Evolutionary conservation across 208 protist genomes (phyloP).

Genomic region (Leishmania tropica): DNA sequence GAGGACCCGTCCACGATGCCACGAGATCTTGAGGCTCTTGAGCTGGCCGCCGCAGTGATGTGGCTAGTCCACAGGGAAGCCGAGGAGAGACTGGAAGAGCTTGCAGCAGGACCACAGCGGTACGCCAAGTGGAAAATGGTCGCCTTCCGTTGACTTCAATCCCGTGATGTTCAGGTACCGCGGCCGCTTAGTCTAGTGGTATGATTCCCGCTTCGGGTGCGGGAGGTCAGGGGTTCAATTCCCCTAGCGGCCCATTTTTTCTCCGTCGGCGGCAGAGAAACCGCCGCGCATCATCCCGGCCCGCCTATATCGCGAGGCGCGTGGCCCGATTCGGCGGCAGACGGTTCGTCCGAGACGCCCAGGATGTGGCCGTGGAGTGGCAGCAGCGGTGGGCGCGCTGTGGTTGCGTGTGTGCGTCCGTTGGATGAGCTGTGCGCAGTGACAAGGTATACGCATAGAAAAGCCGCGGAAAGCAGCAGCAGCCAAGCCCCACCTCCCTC

Average conservation of each 20-base stretch:
- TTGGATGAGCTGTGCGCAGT: neutral
- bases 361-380: neutral
- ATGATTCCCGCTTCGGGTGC: constrained; percentile 89
- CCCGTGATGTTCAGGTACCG: neutral
- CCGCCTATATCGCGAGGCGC: no score
- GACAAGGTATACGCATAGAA: neutral
- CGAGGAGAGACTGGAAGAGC: neutral
- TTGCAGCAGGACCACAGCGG: neutral
- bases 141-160: neutral
- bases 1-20: no score
- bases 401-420: neutral
- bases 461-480: no score
- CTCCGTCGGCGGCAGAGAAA: neutral
- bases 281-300: neutral
- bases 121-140: neutral
- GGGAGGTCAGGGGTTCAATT: constrained; percentile 91
- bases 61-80: neutral
- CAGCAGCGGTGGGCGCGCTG: no score
- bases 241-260: constrained; percentile 70
- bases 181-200: constrained; percentile 87
- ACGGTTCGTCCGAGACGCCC: neutral
- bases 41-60: no score
- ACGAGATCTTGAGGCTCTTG: no score
- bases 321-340: neutral
- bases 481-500: neutral